Base-by-base conservation (phyloP, 2,329 filamentous ascomycete genomes). In the Penicillium sp. region DNA sequence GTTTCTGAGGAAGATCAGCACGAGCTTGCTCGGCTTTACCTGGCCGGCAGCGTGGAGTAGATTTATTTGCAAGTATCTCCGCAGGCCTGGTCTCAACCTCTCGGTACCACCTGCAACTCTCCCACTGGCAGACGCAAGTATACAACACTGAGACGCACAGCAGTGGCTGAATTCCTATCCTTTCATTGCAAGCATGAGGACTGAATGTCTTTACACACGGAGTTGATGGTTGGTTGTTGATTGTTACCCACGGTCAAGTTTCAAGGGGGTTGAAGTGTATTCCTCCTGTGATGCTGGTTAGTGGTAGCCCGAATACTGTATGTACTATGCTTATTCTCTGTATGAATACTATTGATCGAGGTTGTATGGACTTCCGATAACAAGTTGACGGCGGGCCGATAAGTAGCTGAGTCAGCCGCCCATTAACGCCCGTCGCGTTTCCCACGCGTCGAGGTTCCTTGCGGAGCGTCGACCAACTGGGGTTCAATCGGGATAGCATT, bases 1-100 rank as follows among this genome's bases (percentile, higher is more conserved):
- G 52, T 67, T 25, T 59, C 63, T 5, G 63, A 67, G 8, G 41
- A 59, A 7, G 62, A 60, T 21, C 52, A 60, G 23, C 56, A 61
- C 18, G 61, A 66, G 14, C 55, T 65, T 48, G 49, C 55, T 16
- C 48, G 49, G 10, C 53, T 66, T 6, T 67, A 66, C 42, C 45
- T 67, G 39, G 48, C 56, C 35, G 53, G 50, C 37, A 53, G 44
- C 43, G 45, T 50, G 8, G 53, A 52, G 33, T 60, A 54, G 42
- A 27, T 13, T 9, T 9, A 29, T 33, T 6, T 18, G 5, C 7
- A 16, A 10, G 13, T 10, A 10, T 16, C 3, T n/a, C n/a, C n/a
- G n/a, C n/a, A n/a, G n/a, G n/a, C n/a, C n/a, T n/a, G n/a, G n/a
- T n/a, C n/a, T n/a, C n/a, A n/a, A n/a, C n/a, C n/a, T n/a, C n/a